Conservation (phyloP, 1,284 basidiomycete genomes). For the Cutaneotrichosporon sp. region DNA sequence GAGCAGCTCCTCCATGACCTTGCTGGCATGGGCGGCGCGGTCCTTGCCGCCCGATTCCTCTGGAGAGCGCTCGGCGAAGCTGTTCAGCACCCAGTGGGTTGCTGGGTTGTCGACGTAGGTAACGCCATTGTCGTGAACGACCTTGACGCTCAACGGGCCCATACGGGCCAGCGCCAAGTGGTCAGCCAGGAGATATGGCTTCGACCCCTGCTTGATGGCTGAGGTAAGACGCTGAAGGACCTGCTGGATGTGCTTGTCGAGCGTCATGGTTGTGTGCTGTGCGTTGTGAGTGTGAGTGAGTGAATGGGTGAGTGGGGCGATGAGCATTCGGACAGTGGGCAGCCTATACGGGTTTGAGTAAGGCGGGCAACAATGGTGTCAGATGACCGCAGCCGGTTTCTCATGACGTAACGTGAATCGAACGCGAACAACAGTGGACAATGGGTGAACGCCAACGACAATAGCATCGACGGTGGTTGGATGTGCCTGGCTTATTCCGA, state of each 20-base stretch:
- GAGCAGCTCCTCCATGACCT: slow-evolving; percentile 8
- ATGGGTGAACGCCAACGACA: too few species aligned
- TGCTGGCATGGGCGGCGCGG: slow-evolving; percentile 4
- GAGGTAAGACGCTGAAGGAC: slow-evolving; percentile 1
- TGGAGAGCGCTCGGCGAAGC: slow-evolving; percentile 2
- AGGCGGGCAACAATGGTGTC: too few species aligned
- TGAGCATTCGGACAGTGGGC: too few species aligned
- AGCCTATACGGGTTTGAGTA: too few species aligned
- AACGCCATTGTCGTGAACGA: slow-evolving; percentile 3
- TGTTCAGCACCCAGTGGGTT: slow-evolving; percentile 14
- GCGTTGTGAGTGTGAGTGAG: neutral
- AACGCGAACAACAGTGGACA: too few species aligned
- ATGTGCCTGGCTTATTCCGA: too few species aligned
- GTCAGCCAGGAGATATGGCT: slow-evolving; percentile 11
- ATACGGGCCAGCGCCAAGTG: slow-evolving; percentile 13
- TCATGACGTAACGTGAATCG: too few species aligned
- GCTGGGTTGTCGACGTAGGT: slow-evolving; percentile 17
- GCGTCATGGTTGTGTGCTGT: neutral
- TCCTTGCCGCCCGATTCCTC: neutral
- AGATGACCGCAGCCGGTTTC: too few species aligned
- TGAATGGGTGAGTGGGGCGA: neutral
- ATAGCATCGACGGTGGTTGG: too few species aligned
- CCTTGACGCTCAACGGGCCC: slow-evolving; percentile 4
- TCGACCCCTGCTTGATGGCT: neutral
- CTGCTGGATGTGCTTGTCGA: slow-evolving; percentile 9